Conservation (phyloP, 2,329 filamentous ascomycete species). For the Scedosporium apiospermum region DNA sequence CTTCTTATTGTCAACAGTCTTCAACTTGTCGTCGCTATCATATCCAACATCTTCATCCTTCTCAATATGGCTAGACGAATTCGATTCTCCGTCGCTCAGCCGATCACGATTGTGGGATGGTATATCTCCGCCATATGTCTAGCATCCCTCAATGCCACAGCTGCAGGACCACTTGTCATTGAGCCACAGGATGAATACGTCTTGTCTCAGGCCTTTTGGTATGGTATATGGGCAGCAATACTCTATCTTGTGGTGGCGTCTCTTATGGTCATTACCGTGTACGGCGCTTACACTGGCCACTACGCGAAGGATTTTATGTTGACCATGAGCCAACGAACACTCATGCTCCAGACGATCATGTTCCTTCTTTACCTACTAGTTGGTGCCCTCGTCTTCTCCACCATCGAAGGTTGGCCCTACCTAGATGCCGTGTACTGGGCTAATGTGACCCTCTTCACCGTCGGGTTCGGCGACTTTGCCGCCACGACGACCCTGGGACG, state of each 20-base stretch:
- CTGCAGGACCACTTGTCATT: slow-evolving; percentile 45
- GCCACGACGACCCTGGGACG: slow-evolving; percentile 45
- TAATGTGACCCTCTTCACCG: slow-evolving; percentile 58
- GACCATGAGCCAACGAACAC: slow-evolving; percentile 70
- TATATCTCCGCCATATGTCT: slow-evolving; percentile 57
- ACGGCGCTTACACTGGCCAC: slow-evolving; percentile 60
- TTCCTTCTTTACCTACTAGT: slow-evolving; percentile 74
- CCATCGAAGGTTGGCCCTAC: slow-evolving; percentile 64
- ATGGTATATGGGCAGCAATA: slow-evolving; percentile 68
- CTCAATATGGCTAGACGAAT: slow-evolving; percentile 79
- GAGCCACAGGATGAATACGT: slow-evolving; percentile 39
- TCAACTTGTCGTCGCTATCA: slow-evolving; percentile 65
- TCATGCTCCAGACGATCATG: slow-evolving; percentile 84
- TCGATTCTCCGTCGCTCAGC: slow-evolving; percentile 72
- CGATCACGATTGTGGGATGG: slow-evolving; percentile 77
- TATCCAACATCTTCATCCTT: slow-evolving; percentile 73
- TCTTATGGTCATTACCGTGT: slow-evolving; percentile 69
- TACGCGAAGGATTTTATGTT: slow-evolving; percentile 73
- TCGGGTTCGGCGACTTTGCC: slow-evolving; percentile 49
- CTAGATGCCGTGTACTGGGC: slow-evolving; percentile 74
- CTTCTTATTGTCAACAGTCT: slow-evolving; percentile 66
- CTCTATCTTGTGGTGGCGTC: slow-evolving; percentile 73
- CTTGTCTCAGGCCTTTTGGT: slow-evolving; percentile 78
- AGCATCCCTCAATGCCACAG: slow-evolving; percentile 55
- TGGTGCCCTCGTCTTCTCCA: slow-evolving; percentile 66